Conservation (phyloP, 2,329 filamentous ascomycete genomes). For the Pezicula carpinea region DNA sequence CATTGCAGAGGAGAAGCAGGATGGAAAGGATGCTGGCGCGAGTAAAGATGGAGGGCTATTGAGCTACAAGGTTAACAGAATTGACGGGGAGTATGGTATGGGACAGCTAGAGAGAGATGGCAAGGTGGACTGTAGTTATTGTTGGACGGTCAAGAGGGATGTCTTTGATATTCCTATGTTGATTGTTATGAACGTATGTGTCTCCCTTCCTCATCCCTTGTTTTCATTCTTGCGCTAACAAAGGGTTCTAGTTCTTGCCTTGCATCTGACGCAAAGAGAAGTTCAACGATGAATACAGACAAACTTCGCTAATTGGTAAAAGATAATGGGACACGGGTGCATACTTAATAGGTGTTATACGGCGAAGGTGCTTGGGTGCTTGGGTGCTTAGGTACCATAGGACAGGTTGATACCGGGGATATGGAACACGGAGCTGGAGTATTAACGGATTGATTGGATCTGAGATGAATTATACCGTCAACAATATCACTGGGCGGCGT, state of each 20-base stretch:
- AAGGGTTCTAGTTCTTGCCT: constrained; percentile 32
- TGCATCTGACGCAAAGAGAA: constrained; percentile 32
- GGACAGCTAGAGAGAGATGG: constrained; percentile 79
- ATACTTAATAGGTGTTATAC: too few species aligned
- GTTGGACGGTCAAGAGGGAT: constrained; percentile 95
- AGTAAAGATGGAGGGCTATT: constrained; percentile 25
- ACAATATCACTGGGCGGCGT: constrained; percentile 12
- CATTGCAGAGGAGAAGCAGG: constrained; percentile 13
- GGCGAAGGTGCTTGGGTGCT: too few species aligned
- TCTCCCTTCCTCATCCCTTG: constrained; percentile 24
- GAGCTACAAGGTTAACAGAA: constrained; percentile 56
- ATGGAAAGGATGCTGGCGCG: constrained; percentile 10
- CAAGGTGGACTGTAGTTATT: constrained; percentile 91
- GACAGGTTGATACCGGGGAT: constrained; percentile 6
- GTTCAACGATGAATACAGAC: constrained; percentile 1
- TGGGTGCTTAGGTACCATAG: too few species aligned
- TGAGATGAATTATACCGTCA: too few species aligned
- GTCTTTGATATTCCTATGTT: constrained; percentile 98
- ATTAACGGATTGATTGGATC: background rate
- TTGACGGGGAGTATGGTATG: constrained; percentile 73
- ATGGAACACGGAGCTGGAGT: background rate
- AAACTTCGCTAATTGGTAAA: background rate
- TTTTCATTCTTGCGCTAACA: constrained; percentile 10
- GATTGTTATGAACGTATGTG: constrained; percentile 92
- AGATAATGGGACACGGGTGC: too few species aligned